Base-by-base conservation (phyloP, 306 rosid genomes). In the Cicer pinnatifidum region DNA sequence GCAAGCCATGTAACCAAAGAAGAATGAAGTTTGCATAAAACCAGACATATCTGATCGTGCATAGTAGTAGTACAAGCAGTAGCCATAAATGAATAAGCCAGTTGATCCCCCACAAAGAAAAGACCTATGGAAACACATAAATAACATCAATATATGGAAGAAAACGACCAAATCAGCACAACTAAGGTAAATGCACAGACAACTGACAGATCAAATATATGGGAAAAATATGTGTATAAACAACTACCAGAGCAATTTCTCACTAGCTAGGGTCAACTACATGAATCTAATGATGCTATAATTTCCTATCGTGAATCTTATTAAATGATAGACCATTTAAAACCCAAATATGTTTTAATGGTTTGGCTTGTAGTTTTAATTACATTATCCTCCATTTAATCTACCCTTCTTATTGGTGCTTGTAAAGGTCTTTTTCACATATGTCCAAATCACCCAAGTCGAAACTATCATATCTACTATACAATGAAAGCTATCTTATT, bases 1-100 rank as follows among this genome's bases (percentile, higher is more conserved):
- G 92, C 98, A 93, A 43, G 93, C 93, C 98, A 93, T 93, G 88
- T 93, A 93, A 15, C 98, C 98, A 2, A 93, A 93, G 94, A 93
- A 93, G 88, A 93, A 93, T 0, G 98, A 91, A 33, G 96, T 93
- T 60, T 93, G 98, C 98, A 93, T 91, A 11, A 93, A 93, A 23
- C 98, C 98, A 33, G 98, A 88, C 98, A 93, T 93, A 43, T 93
- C 98, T 0, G 98, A 93, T 40, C 97, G 84, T 10, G 97, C 98
- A 6, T 91, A 85, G 86, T 91, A 93, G 75, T 93, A 93, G 72
- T 93, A 93, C 86, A 93, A 84, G 89, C 98, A 93, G 82, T 93
- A 93, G 51, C 92, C 97, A 53, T 93, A 93, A 84, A 93, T 93
- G 76, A 93, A 93, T 79, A 93, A 85, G 39, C 98, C 98, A n/a